Evolutionary conservation across 1,139 yeast species (phyloP).

Genomic region (Magnusiomyces starmeri): DNA sequence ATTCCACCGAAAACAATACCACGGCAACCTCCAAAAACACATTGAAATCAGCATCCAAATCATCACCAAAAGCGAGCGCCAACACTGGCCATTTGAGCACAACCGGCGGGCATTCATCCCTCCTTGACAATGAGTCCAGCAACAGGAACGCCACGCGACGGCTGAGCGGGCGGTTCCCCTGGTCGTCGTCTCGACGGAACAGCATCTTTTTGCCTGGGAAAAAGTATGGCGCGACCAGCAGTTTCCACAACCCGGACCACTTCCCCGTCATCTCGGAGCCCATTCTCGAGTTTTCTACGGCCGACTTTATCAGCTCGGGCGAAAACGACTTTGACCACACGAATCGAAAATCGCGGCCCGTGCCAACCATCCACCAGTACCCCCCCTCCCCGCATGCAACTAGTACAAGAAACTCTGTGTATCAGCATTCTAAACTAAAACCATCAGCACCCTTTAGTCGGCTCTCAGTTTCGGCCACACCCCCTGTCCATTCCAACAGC

Average conservation of each 20-base stretch:
- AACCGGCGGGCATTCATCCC: no score
- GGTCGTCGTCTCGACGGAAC: conserved; percentile 1
- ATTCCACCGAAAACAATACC: no score
- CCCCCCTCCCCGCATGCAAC: conserved; percentile 15
- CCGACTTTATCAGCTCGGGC: conserved; percentile 15
- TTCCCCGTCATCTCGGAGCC: conserved; percentile 17
- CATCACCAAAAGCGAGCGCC: no score
- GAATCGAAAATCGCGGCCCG: no score
- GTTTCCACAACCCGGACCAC: conserved; percentile 13
- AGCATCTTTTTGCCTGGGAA: background rate
- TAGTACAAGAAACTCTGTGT: conserved; percentile 13
- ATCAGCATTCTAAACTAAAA: background rate
- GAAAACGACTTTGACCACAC: no score
- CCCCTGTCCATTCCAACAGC: background rate
- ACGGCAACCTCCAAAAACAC: no score
- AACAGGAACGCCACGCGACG: conserved; percentile 2
- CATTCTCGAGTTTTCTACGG: conserved; percentile 13
- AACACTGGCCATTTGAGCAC: no score
- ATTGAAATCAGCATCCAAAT: no score
- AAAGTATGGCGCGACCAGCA: conserved; percentile 1
- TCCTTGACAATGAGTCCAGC: no score
- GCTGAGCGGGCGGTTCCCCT: conserved; percentile 1
- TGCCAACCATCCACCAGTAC: conserved; percentile 11
- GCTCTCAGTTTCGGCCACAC: background rate
- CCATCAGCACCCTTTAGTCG: background rate